A percentile compares a stretch with the other conserved stretches of the same genome.
Conservation (phyloP, 208 protist genomes). For the Phytomonas serpens region DNA sequence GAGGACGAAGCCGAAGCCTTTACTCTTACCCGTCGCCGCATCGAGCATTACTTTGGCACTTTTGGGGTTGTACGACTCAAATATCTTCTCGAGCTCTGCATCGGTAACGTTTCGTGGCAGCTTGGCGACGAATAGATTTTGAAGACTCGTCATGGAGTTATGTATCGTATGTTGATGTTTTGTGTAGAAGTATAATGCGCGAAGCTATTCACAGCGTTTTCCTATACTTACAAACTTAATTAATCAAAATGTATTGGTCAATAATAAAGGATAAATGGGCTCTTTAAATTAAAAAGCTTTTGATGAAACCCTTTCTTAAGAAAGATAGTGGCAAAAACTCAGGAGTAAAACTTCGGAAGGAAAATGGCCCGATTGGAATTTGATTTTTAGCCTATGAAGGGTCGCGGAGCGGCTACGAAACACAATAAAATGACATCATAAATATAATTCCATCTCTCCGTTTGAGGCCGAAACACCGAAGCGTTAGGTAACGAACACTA, state of each 20-base stretch:
- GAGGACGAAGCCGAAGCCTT: conserved; percentile 96
- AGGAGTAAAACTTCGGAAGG: background rate
- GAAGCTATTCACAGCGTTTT: background rate
- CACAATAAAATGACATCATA: too few relatives aligned
- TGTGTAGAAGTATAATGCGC: background rate
- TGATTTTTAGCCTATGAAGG: background rate
- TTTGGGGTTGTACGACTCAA: conserved; percentile 76
- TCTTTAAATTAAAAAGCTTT: conserved; percentile 13
- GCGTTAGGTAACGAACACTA: background rate
- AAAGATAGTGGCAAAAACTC: background rate
- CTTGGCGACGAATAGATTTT: conserved; percentile 97
- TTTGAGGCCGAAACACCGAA: background rate
- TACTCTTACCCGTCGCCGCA: conserved; percentile 83
- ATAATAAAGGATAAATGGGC: background rate
- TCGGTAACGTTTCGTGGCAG: conserved; percentile 82
- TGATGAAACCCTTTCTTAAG: background rate
- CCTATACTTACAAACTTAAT: background rate
- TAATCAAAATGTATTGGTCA: background rate
- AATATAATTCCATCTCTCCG: too few relatives aligned
- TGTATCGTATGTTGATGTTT: background rate
- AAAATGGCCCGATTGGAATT: background rate
- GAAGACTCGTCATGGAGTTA: conserved; percentile 67
- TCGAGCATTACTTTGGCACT: conserved; percentile 87
- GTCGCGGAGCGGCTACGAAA: too few relatives aligned
- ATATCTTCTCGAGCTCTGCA: conserved; percentile 69